Conservation (phyloP, 2,329 filamentous ascomycete genomes). For the Rhinocladiella similis region DNA sequence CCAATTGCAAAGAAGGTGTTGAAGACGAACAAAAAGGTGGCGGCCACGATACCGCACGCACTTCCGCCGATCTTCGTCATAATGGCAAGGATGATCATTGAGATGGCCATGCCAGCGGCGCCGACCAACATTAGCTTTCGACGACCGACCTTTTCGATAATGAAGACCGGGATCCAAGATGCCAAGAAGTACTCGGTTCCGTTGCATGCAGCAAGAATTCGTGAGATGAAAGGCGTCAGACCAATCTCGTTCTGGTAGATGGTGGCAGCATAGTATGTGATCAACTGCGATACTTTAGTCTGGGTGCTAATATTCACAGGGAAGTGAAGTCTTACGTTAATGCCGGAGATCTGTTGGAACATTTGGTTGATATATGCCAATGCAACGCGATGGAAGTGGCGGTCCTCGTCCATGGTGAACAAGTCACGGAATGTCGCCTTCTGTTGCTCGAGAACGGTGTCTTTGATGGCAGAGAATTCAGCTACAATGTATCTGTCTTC, state of each 20-base stretch:
- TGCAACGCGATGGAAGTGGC: slow-evolving; percentile 56
- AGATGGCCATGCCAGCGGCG: slow-evolving; percentile 15
- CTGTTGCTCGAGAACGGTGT: slow-evolving; percentile 53
- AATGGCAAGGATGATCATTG: slow-evolving; percentile 21
- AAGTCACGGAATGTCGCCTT: slow-evolving; percentile 57
- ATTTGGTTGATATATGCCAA: slow-evolving; percentile 60
- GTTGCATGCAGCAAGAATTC: slow-evolving; percentile 21
- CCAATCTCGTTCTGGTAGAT: slow-evolving; percentile 23
- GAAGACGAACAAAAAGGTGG: slow-evolving; percentile 62
- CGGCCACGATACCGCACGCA: slow-evolving; percentile 43
- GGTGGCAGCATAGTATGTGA: slow-evolving; percentile 17
- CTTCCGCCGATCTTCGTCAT: slow-evolving; percentile 37
- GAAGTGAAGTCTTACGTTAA: slow-evolving; percentile 29
- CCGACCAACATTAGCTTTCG: slow-evolving; percentile 22
- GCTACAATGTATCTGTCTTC: slow-evolving; percentile 47
- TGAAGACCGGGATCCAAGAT: slow-evolving; percentile 20
- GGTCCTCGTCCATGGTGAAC: slow-evolving; percentile 59
- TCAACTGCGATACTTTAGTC: not conserved
- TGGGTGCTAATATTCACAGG: not conserved
- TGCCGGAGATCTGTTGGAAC: slow-evolving; percentile 50
- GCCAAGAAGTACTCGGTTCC: slow-evolving; percentile 28
- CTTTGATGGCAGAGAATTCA: slow-evolving; percentile 55
- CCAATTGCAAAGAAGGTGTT: slow-evolving; percentile 62
- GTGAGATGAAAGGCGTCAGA: slow-evolving; percentile 13
- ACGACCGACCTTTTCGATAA: slow-evolving; percentile 21